phyloP scores from a whole-genome alignment of 768 basidiomycete genomes.

The Podaxis carcinomalis region DNA sequence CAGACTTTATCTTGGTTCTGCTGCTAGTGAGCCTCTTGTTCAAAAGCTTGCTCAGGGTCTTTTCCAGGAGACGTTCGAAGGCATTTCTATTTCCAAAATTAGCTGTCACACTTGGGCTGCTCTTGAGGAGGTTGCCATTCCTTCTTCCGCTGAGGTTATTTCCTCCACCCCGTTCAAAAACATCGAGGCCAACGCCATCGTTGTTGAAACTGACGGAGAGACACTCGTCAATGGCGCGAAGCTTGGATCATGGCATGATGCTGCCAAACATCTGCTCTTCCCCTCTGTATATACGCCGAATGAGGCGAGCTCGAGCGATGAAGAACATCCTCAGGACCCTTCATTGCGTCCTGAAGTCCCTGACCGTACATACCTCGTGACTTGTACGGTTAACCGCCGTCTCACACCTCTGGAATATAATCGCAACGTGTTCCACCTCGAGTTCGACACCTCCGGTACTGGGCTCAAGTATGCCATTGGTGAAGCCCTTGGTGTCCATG shows the following conservation, averaged over 20 bases:
- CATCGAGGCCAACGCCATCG: slow-evolving; percentile 74
- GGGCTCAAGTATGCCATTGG: slow-evolving; percentile 94
- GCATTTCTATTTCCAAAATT: slow-evolving; percentile 47
- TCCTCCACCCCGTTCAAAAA: slow-evolving; percentile 35
- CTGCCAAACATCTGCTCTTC: slow-evolving; percentile 87
- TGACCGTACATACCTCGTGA: slow-evolving; percentile 91
- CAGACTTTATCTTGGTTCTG: slow-evolving; percentile 71
- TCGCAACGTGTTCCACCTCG: slow-evolving; percentile 98
- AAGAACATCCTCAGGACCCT: slow-evolving; percentile 55
- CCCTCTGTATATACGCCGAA: slow-evolving; percentile 69
- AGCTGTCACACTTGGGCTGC: slow-evolving; percentile 61
- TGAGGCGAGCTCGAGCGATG: slow-evolving; percentile 30
- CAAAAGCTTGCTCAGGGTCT: slow-evolving; percentile 44
- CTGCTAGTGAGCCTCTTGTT: slow-evolving; percentile 51
- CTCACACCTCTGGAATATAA: slow-evolving; percentile 95
- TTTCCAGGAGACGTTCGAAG: slow-evolving; percentile 42
- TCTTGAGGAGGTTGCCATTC: slow-evolving; percentile 49
- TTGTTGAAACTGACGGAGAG: slow-evolving; percentile 55
- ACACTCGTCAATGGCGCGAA: slow-evolving; percentile 57
- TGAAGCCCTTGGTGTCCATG: slow-evolving; percentile 95
- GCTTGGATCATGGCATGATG: slow-evolving; percentile 75
- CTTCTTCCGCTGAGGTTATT: slow-evolving; percentile 15
- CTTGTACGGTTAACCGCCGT: slow-evolving; percentile 90
- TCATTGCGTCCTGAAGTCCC: slow-evolving; percentile 80
- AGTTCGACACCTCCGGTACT: slow-evolving; percentile 89